phyloP scores from a whole-genome alignment of 768 basidiomycete genomes.

The Boletus rubropictus region DNA sequence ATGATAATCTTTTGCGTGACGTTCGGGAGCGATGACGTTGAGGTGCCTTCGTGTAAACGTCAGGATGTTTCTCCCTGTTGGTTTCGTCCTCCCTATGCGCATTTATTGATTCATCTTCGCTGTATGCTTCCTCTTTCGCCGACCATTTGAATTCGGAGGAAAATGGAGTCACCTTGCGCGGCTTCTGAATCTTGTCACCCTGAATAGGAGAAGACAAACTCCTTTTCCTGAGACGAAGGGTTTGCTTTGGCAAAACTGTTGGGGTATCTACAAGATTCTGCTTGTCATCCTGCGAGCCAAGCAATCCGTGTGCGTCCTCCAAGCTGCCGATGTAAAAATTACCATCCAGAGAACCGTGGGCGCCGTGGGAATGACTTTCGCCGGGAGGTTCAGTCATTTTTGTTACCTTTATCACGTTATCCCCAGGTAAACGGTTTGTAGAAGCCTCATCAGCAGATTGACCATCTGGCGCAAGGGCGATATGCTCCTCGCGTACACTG shows the following conservation, averaged over 20 bases:
- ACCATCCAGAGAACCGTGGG: conserved; percentile 1
- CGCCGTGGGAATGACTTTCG: not conserved
- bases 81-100: not conserved
- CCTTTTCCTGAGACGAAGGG: not conserved
- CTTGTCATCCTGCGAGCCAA: not conserved
- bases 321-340: not conserved
- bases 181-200: not conserved
- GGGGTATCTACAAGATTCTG: not conserved
- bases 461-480: not conserved
- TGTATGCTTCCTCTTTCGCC: not conserved
- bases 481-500: not conserved
- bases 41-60: conserved; percentile 18
- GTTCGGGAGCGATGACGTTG: conserved; percentile 12
- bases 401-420: not conserved
- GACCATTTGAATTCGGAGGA: not conserved
- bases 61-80: not conserved
- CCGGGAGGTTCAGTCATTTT: not conserved
- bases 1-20: not conserved
- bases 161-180: conserved; percentile 10
- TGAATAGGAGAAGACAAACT: not conserved
- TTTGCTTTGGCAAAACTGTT: not conserved
- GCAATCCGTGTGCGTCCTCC: not conserved
- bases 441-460: not conserved
- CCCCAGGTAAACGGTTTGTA: not conserved
- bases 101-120: not conserved